Conservation (phyloP, 192 early-diverging fungal genomes). For the Backusella tarrabulga region DNA sequence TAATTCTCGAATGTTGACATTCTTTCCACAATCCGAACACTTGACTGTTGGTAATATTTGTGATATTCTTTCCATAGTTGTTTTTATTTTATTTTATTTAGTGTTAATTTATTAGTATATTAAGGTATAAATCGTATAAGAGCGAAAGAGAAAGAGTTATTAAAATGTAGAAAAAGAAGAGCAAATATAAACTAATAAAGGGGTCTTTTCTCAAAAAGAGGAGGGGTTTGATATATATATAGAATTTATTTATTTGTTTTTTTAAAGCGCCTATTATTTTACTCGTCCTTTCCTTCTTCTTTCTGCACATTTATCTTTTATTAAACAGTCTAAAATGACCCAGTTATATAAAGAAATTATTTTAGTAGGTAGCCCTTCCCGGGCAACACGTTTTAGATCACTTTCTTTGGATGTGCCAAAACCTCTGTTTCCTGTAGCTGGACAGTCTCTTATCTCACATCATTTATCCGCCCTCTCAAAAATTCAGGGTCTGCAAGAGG, state of each 20-base stretch:
- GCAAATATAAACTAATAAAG: background rate
- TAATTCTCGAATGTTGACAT: slow-evolving; percentile 49
- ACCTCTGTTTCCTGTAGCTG: slow-evolving; percentile 97
- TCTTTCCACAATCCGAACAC: slow-evolving; percentile 56
- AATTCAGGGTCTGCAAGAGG: slow-evolving; percentile 86
- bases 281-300: background rate
- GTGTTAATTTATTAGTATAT: background rate
- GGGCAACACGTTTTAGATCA: slow-evolving; percentile 96
- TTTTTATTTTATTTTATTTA: background rate
- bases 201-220: background rate
- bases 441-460: slow-evolving; percentile 93
- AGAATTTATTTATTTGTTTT: background rate
- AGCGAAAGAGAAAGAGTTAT: background rate
- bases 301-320: background rate
- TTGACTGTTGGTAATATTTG: slow-evolving; percentile 56
- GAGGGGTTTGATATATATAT: background rate
- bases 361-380: slow-evolving; percentile 95
- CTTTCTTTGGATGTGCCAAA: slow-evolving; percentile 95
- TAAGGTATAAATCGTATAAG: background rate
- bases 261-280: background rate
- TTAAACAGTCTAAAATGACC: background rate
- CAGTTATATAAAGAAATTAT: slow-evolving; percentile 78
- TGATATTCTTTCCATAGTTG: slow-evolving; percentile 38
- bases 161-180: background rate
- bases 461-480: slow-evolving; percentile 91